phyloP scores from a whole-genome alignment of 208 protist genomes.

The Leptomonas pyrrhocoris region DNA sequence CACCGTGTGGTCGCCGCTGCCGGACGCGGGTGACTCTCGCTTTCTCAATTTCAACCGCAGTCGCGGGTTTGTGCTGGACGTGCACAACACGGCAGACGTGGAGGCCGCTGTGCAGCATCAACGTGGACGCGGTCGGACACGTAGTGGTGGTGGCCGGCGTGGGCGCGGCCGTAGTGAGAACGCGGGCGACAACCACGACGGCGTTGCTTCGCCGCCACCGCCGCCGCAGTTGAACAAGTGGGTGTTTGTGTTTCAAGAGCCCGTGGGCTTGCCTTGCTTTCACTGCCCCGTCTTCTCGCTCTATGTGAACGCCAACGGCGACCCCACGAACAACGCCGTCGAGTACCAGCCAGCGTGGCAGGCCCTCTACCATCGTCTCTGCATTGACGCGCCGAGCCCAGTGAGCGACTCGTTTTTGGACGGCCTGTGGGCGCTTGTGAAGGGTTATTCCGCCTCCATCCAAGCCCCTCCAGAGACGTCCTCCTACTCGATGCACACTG shows the following conservation, averaged over 20 bases:
- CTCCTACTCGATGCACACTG: not conserved
- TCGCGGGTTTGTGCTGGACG: not conserved
- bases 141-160: not conserved
- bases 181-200: not conserved
- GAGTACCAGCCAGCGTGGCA: not conserved
- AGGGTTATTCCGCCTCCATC: slow-evolving; percentile 2
- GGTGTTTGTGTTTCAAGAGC: not conserved
- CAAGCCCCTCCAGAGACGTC: not conserved
- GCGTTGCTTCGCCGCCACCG: not conserved
- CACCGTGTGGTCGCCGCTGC: slow-evolving; percentile 21
- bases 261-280: not conserved
- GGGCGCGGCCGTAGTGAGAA: not conserved
- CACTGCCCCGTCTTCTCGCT: slow-evolving; percentile 18
- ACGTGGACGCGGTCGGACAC: not conserved
- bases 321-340: not conserved
- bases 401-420: slow-evolving; percentile 32
- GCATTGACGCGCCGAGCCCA: not conserved
- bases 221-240: slow-evolving; percentile 1
- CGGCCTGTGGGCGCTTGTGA: slow-evolving; percentile 28
- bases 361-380: slow-evolving; percentile 3
- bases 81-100: not conserved
- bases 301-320: not conserved
- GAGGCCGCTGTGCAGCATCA: not conserved
- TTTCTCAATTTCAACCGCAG: slow-evolving; percentile 7
- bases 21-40: not conserved